Percentiles rank a stretch among this genome's conserved stretches.
Evolutionary conservation across 2,329 filamentous ascomycete species (phyloP).

Genomic region (Pseudophaeomoniella oleicola): DNA sequence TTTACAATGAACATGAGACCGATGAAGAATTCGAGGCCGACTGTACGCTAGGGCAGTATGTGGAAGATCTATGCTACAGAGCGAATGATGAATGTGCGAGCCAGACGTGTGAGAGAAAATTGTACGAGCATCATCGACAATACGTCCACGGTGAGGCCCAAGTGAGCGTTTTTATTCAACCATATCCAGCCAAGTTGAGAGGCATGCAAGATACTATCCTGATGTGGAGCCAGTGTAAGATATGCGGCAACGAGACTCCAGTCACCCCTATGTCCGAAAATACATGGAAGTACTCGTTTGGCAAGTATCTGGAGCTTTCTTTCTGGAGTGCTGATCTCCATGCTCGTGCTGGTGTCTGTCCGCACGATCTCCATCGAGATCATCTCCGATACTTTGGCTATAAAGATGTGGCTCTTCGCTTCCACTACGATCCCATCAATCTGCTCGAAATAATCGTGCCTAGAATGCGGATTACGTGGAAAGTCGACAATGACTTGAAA

Average conservation of each 20-base stretch:
- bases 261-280: constrained; percentile 82
- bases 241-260: constrained; percentile 80
- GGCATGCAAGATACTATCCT: constrained; percentile 62
- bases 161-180: constrained; percentile 79
- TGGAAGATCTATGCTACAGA: constrained; percentile 72
- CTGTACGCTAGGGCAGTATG: constrained; percentile 85
- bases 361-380: constrained; percentile 83
- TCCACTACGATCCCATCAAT: constrained; percentile 87
- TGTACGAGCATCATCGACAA: constrained; percentile 87
- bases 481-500: constrained; percentile 82
- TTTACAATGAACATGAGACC: constrained; percentile 77
- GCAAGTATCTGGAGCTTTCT: constrained; percentile 92
- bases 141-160: constrained; percentile 95
- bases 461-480: constrained; percentile 83
- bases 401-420: constrained; percentile 67
- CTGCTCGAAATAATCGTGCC: constrained; percentile 91
- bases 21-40: constrained; percentile 62
- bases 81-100: constrained; percentile 66
- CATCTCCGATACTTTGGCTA: constrained; percentile 88
- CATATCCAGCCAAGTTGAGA: constrained; percentile 50
- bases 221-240: constrained; percentile 96
- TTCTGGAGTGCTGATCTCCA: constrained; percentile 86
- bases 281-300: constrained; percentile 97
- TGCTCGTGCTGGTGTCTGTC: constrained; percentile 59
- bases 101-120: constrained; percentile 73